Percentiles rank a stretch among this genome's conserved stretches.
phyloP scores from a whole-genome alignment of 495 filamentous ascomycete genomes.

The Penicillium paxilli region DNA sequence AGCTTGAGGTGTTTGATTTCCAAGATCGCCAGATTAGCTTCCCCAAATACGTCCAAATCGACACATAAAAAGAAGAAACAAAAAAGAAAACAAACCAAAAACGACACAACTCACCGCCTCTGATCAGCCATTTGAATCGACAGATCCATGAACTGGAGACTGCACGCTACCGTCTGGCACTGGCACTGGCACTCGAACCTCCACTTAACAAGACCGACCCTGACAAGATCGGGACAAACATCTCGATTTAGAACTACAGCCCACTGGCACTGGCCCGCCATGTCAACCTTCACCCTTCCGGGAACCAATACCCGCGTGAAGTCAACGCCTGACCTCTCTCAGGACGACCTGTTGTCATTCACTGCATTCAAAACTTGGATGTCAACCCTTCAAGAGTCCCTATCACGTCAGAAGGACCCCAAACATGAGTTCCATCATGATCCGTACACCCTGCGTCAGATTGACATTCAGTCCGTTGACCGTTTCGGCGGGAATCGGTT shows the following conservation, averaged over 20 bases:
- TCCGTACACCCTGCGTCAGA: conserved; percentile 68
- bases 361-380: conserved; percentile 76
- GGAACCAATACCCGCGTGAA: conserved; percentile 45
- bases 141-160: conserved; percentile 8
- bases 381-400: conserved; percentile 61
- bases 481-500: conserved; percentile 63
- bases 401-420: conserved; percentile 58
- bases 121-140: background rate
- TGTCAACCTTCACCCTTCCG: conserved; percentile 19
- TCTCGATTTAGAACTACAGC: conserved; percentile 2
- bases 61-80: background rate
- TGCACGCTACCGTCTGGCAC: conserved; percentile 10
- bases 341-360: conserved; percentile 67
- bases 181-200: background rate
- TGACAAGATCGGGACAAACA: background rate
- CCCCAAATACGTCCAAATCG: no score
- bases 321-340: conserved; percentile 57
- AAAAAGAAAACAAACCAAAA: background rate
- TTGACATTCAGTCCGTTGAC: conserved; percentile 75
- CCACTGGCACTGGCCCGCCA: no score
- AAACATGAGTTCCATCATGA: conserved; percentile 68
- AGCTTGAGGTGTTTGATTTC: no score
- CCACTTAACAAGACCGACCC: background rate
- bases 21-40: background rate
- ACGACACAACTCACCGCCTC: background rate